Percentiles rank a stretch among this genome's conserved stretches.
These are phyloP conservation scores for Trametes gibbosa DNA, from an alignment of 768 basidiomycete species.

Conservation along the genomic window DNA sequence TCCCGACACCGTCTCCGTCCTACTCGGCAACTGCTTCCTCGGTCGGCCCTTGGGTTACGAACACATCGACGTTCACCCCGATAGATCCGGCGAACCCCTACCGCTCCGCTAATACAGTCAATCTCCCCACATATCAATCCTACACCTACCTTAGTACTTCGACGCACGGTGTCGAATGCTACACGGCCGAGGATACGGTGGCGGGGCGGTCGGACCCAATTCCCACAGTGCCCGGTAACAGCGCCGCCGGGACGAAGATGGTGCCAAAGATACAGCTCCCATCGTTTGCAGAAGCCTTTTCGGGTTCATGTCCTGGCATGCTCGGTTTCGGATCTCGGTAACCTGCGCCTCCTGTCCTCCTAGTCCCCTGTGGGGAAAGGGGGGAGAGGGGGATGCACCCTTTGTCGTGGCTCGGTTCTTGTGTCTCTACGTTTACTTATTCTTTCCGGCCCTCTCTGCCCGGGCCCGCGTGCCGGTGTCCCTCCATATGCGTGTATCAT, in stretches of 20 bases:
- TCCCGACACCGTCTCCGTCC: slow-evolving; percentile 14
- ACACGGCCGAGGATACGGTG: too few species aligned
- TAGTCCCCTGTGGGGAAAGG: slow-evolving; percentile 21
- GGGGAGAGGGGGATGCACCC: slow-evolving; percentile 14
- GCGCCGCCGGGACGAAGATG: too few species aligned
- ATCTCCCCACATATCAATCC: not conserved
- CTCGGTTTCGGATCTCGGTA: slow-evolving; percentile 9
- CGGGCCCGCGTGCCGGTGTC: too few species aligned
- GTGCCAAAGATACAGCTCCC: not conserved
- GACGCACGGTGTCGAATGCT: too few species aligned
- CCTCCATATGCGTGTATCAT: not conserved
- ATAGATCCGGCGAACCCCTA: slow-evolving; percentile 16
- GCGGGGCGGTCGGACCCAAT: too few species aligned
- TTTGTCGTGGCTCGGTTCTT: not conserved
- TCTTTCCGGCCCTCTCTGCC: not conserved
- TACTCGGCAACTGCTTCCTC: not conserved
- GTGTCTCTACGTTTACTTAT: not conserved
- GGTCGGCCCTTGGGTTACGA: slow-evolving; percentile 13
- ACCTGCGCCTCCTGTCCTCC: slow-evolving; percentile 18
- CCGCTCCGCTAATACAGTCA: not conserved
- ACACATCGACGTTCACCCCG: slow-evolving; percentile 3
- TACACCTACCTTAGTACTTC: not conserved
- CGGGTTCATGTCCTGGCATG: slow-evolving; percentile 4
- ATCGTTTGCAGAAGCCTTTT: slow-evolving; percentile 15
- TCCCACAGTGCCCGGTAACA: too few species aligned